Percentiles rank a stretch among this genome's conserved stretches.
Evolutionary conservation across 768 basidiomycete species (phyloP).

Genomic region (Lactarius sp.): DNA sequence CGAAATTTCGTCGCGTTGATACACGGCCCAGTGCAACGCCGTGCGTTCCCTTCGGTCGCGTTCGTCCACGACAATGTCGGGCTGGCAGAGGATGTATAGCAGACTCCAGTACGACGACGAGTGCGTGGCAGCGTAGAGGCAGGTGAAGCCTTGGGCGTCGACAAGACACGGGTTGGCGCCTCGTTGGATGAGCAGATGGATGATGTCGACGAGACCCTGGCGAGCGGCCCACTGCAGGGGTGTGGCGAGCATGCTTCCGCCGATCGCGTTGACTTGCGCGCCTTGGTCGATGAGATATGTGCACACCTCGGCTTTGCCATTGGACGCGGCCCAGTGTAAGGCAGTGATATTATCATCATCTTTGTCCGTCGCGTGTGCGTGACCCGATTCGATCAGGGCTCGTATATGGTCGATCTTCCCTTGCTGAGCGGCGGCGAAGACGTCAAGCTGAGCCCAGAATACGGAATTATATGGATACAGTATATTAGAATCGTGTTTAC

Average conservation of each 20-base stretch:
- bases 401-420: conserved; percentile 67
- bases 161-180: conserved; percentile 86
- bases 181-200: conserved; percentile 83
- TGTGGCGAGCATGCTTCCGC: conserved; percentile 87
- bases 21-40: conserved; percentile 95
- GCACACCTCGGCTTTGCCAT: conserved; percentile 83
- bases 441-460: conserved; percentile 41
- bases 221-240: conserved; percentile 97
- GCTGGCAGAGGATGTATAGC: conserved; percentile 88
- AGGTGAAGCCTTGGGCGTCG: conserved; percentile 93
- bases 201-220: conserved; percentile 92
- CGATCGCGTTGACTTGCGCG: conserved; percentile 90
- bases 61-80: conserved; percentile 75
- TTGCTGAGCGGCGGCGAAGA: conserved; percentile 81
- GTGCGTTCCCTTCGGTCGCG: conserved; percentile 89
- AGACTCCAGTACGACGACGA: conserved; percentile 90
- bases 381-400: conserved; percentile 62
- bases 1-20: conserved; percentile 92
- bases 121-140: conserved; percentile 88
- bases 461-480: neutral
- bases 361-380: conserved; percentile 64
- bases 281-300: conserved; percentile 83
- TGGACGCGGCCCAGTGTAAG: conserved; percentile 96
- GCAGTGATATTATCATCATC: conserved; percentile 90
- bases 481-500: neutral